phyloP scores from a whole-genome alignment of 2,329 filamentous ascomycete genomes.

The Sporothrix euskadiensis region DNA sequence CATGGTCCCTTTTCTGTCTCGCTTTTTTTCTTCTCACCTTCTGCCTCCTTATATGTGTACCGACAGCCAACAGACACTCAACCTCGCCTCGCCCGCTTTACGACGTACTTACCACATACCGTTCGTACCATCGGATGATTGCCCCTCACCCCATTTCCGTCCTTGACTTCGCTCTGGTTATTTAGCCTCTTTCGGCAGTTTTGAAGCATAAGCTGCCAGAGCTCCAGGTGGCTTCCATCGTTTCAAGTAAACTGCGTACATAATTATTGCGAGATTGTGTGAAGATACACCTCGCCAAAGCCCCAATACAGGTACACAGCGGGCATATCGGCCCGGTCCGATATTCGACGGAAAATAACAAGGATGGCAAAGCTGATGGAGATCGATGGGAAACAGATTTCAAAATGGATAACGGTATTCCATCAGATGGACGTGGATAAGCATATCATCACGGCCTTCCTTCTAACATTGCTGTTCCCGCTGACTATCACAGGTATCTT shows the following conservation, averaged over 20 bases:
- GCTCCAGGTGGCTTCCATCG: background rate
- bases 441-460: no score
- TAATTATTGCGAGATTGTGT: background rate
- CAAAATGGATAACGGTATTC: no score
- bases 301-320: background rate
- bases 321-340: background rate
- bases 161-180: no score
- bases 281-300: background rate
- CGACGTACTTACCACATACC: no score
- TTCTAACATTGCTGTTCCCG: background rate
- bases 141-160: no score
- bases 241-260: background rate
- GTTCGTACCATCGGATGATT: no score
- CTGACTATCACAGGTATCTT: background rate
- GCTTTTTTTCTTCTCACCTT: background rate
- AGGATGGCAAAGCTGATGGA: no score
- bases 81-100: background rate
- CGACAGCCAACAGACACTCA: background rate
- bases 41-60: background rate
- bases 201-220: background rate
- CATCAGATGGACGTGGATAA: no score
- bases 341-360: no score
- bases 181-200: background rate
- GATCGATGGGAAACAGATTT: no score
- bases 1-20: background rate